Percentiles rank a stretch among this genome's conserved stretches.
phyloP scores from a whole-genome alignment of 257 asterid species.

The Nicotiana obtusifolia region DNA sequence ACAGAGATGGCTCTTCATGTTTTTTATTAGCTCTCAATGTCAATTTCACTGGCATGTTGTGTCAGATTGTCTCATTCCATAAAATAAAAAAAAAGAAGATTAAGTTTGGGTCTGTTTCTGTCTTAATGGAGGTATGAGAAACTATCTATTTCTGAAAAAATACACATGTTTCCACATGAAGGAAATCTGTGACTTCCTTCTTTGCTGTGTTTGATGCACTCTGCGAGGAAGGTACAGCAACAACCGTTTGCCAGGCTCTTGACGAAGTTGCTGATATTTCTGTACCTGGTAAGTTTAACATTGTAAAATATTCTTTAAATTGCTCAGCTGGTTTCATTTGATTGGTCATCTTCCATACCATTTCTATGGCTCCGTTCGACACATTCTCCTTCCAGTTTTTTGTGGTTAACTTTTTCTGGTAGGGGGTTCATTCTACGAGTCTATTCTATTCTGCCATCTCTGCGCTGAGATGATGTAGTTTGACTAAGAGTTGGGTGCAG shows the following conservation, averaged over 20 bases:
- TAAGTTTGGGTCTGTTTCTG: background rate
- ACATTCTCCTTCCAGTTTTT: background rate
- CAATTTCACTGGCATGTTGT: background rate
- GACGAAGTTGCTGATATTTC: slow-evolving; percentile 91
- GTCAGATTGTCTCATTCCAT: background rate
- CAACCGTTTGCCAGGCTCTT: slow-evolving; percentile 79
- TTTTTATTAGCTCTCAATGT: background rate
- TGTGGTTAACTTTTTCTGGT: background rate
- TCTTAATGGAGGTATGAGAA: background rate
- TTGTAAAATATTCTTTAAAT: background rate
- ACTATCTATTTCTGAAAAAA: slow-evolving; percentile 3
- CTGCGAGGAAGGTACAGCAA: slow-evolving; percentile 97
- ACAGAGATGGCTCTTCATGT: background rate
- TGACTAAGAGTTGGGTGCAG: background rate
- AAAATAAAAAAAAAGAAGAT: background rate
- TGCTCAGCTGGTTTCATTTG: slow-evolving; percentile 1
- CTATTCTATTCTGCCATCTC: background rate
- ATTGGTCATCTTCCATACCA: background rate
- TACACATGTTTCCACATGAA: slow-evolving; percentile 18
- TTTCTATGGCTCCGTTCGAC: background rate
- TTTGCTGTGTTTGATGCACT: slow-evolving; percentile 93
- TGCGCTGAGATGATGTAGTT: background rate
- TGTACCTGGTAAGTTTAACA: slow-evolving; percentile 56
- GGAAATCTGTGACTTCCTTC: slow-evolving; percentile 89
- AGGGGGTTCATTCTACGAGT: background rate